Conservation (phyloP, 805 yeast genomes). For the Dipodascus geniculatus region DNA sequence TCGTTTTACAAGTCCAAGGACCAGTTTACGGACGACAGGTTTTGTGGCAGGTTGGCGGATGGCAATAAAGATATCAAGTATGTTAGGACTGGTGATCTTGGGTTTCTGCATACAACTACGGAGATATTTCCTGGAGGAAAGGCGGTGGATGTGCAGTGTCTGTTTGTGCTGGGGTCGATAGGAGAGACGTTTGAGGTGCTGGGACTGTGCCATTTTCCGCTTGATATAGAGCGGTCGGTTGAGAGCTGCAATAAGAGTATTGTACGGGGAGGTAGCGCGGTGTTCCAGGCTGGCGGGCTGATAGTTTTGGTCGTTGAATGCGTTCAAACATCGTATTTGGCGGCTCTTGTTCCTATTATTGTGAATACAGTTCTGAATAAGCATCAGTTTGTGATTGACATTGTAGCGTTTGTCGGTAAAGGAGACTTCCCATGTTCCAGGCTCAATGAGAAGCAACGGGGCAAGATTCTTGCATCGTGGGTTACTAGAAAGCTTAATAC, state of each 20-base stretch:
- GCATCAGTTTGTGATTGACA: conserved; percentile 74
- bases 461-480: conserved; percentile 49
- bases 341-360: conserved; percentile 74
- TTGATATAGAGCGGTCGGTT: conserved; percentile 66
- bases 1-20: conserved; percentile 45
- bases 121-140: conserved; percentile 18
- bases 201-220: conserved; percentile 85
- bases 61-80: conserved; percentile 51
- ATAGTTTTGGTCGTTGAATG: conserved; percentile 64
- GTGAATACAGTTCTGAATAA: conserved; percentile 66
- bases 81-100: conserved; percentile 87
- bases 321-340: conserved; percentile 36
- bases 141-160: conserved; percentile 46
- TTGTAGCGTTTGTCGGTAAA: conserved; percentile 64
- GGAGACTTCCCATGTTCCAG: conserved; percentile 59
- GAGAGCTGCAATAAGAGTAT: conserved; percentile 38
- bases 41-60: conserved; percentile 52
- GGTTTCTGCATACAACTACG: conserved; percentile 71
- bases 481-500: conserved; percentile 32
- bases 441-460: conserved; percentile 67
- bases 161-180: conserved; percentile 75
- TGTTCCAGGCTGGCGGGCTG: conserved; percentile 74
- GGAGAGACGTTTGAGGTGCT: conserved; percentile 81
- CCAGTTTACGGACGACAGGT: conserved; percentile 40
- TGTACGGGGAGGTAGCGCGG: conserved; percentile 35